Evolutionary conservation across 176 grass and related monocot genomes (phyloP), one percentile per base, ranked within the genome.

Genomic region (Puya raimondii): DNA sequence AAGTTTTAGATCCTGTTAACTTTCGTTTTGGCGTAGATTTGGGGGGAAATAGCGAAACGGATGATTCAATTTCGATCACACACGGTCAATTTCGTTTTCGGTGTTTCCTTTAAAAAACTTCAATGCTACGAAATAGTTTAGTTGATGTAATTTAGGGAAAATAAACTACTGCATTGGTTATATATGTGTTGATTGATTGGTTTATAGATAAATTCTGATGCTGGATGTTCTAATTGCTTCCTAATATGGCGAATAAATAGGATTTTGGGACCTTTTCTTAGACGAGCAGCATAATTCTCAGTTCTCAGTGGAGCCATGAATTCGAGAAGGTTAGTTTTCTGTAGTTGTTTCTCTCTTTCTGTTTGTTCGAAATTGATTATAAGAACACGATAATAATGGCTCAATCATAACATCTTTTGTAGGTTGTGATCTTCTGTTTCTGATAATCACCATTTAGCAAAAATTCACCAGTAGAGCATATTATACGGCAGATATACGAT

Each of bases 251-350:
- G 65, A 68, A 51, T 63, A 51, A 51, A 16, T 2, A 54, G 58
- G 22, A 68, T 12, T 57, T 63, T 23, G 26, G 42, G 66, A 15
- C 23, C 58, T 77, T 22, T 33, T 15, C 29, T 58, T 17, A 50
- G 23, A 69, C 64, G 49, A 59, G 47, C 29, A 63, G 16, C 58
- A 59, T 18, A 69, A 11, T 63, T 66, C 51, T 70, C 25, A 14
- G 26, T 61, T 64, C 72, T 53, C 51, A 61, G 13, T 67, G 51
- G 51, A 68, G 50, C 6, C 48, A 81, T 81, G 78, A 81, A 81
- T 74, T 69, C 78, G 22, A 81, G 78, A 23, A 81, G 78, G 78
- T 81, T 42, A 68, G 50, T 81, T 68, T 68, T 17, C 51, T 63
- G 21, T 9, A 20, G 52, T 0, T 25, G 4, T 22, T 72, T 51